Evolutionary conservation across 306 rosid genomes (phyloP), one percentile per base, ranked within the genome.

Genomic region (Ormosia emarginata): DNA sequence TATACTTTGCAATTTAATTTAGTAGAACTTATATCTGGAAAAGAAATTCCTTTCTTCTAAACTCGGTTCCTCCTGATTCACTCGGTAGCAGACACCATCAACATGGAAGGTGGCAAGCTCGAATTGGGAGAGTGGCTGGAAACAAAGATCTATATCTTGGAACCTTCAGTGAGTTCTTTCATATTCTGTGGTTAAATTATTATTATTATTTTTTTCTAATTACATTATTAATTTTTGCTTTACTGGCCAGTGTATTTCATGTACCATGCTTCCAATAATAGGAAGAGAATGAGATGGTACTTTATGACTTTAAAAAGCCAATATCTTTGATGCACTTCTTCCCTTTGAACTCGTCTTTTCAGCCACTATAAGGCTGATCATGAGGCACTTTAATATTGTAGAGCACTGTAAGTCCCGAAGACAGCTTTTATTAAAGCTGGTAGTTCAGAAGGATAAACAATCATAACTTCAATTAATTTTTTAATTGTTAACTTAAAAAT

Each of bases 101-200:
- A 78, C 97, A 92, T 87, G 98, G 98, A 80, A 84, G 98, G 75
- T 94, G 97, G 98, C 98, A 94, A 87, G 98, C 98, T 74, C 83
- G 97, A 82, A 94, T 94, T 67, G 98, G 98, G 39, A 90, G 97
- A 74, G 97, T 92, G 67, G 98, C 98, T 64, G 98, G 98, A 44
- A 94, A 92, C 83, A 94, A 94, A 82, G 97, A 94, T 85, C 94
- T 94, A 44, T 94, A 94, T 83, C 98, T 94, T 71, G 98, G 98
- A 78, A 94, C 98, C 66, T 94, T 92, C 82, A 82, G 97, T 94
- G 80, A 92, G 97, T 89, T 53, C 62, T 71, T 83, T 79, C 15
- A 18, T 37, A 5, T 24, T 71, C 13, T 41, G 13, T 24, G 24
- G 3, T 37, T 67, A 55, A 71, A 24, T 24, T 24, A 24, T 24